Percentiles rank a stretch among this genome's conserved stretches.
phyloP scores from a whole-genome alignment of 192 early-diverging fungal genomes.

The Linnemannia hyalina region DNA sequence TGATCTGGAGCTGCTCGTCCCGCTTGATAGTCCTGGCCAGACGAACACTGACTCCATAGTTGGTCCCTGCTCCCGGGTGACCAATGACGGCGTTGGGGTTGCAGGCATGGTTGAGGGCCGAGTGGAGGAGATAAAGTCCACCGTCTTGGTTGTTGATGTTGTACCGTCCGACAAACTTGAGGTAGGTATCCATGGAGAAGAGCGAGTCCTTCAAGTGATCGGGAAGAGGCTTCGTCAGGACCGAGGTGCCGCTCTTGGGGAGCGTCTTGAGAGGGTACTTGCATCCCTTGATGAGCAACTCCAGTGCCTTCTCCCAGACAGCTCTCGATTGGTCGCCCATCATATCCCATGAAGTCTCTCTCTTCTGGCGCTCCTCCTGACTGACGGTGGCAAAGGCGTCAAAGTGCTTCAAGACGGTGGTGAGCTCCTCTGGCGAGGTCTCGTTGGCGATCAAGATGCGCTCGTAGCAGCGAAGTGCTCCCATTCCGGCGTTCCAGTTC shows the following conservation, averaged over 20 bases:
- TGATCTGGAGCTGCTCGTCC: constrained; percentile 71
- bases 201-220: constrained; percentile 58
- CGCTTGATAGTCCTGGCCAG: constrained; percentile 68
- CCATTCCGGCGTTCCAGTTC: constrained; percentile 64
- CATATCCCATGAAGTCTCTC: constrained; percentile 69
- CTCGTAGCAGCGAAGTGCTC: constrained; percentile 60
- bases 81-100: constrained; percentile 66
- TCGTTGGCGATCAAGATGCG: constrained; percentile 64
- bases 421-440: constrained; percentile 55
- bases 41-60: constrained; percentile 66
- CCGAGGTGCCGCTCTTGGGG: constrained; percentile 35
- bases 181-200: constrained; percentile 67
- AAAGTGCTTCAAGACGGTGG: constrained; percentile 58
- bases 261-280: constrained; percentile 60
- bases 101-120: constrained; percentile 71
- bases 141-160: constrained; percentile 76
- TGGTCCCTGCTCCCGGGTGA: constrained; percentile 60
- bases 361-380: constrained; percentile 67
- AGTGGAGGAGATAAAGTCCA: constrained; percentile 71
- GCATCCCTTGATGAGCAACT: constrained; percentile 60
- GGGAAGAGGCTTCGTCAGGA: constrained; percentile 64
- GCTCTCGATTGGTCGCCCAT: constrained; percentile 58
- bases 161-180: constrained; percentile 69
- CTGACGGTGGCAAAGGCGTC: constrained; percentile 70
- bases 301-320: constrained; percentile 59